Evolutionary conservation across 169 alveolate genomes (phyloP).

Genomic region (Cryptosporidium bovis): DNA sequence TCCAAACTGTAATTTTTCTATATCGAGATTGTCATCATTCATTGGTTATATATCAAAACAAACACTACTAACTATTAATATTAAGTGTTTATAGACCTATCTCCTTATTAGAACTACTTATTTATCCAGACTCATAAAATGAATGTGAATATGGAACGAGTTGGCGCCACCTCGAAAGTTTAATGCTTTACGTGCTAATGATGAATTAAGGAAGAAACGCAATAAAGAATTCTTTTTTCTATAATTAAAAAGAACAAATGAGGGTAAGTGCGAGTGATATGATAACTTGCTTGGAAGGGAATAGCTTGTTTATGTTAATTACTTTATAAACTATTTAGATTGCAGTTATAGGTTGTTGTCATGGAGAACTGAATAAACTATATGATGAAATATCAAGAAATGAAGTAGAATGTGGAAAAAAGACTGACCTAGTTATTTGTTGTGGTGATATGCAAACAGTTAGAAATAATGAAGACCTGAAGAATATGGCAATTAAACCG

Average conservation of each 20-base stretch:
- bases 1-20: conserved; percentile 63
- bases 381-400: conserved; percentile 82
- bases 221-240: no score
- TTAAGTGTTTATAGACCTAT: no score
- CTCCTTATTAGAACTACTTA: no score
- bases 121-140: no score
- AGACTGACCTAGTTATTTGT: conserved; percentile 92
- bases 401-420: conserved; percentile 85
- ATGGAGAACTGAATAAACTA: conserved; percentile 92
- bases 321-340: conserved; percentile 78
- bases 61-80: background rate
- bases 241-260: no score
- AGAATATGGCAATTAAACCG: conserved; percentile 89
- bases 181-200: no score
- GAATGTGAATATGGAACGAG: no score
- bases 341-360: conserved; percentile 96
- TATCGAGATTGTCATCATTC: conserved; percentile 67
- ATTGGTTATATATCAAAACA: background rate
- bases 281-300: no score
- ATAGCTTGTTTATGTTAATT: no score
- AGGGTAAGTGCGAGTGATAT: no score
- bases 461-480: conserved; percentile 90
- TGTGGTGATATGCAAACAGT: conserved; percentile 97
- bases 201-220: no score
- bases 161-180: no score